Conservation (phyloP, 371 early-diverging fungal genomes). For the Apophysomyces ossiformis region DNA sequence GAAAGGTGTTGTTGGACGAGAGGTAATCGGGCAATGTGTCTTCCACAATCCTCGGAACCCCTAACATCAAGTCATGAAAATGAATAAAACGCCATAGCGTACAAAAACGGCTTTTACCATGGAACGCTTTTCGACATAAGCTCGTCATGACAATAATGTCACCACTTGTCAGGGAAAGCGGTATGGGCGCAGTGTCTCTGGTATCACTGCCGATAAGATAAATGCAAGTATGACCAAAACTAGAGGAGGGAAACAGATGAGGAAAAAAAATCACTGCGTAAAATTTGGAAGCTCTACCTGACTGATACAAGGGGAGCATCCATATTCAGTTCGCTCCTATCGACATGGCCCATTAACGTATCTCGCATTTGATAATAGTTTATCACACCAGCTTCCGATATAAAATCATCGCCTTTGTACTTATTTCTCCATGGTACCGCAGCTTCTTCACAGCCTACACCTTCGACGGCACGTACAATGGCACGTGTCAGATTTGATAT, state of each 20-base stretch:
- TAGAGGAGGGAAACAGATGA: slow-evolving; percentile 16
- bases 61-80: slow-evolving; percentile 31
- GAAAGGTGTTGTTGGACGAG: slow-evolving; percentile 19
- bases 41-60: slow-evolving; percentile 77
- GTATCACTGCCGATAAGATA: slow-evolving; percentile 79
- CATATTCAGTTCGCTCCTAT: slow-evolving; percentile 89
- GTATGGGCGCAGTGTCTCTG: slow-evolving; percentile 65
- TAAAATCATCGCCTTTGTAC: slow-evolving; percentile 60
- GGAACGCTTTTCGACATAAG: slow-evolving; percentile 70
- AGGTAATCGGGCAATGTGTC: slow-evolving; percentile 67
- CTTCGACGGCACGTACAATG: slow-evolving; percentile 58
- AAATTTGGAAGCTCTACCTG: slow-evolving; percentile 45
- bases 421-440: slow-evolving; percentile 33
- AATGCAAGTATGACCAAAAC: slow-evolving; percentile 81
- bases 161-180: slow-evolving; percentile 77
- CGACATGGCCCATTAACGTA: slow-evolving; percentile 93
- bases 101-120: slow-evolving; percentile 52
- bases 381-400: slow-evolving; percentile 91
- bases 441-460: slow-evolving; percentile 32
- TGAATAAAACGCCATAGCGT: not conserved
- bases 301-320: slow-evolving; percentile 81
- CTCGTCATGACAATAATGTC: slow-evolving; percentile 89
- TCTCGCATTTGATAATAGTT: slow-evolving; percentile 92
- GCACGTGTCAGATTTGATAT: slow-evolving; percentile 53
- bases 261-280: not conserved